phyloP scores from a whole-genome alignment of 1,284 basidiomycete genomes.

The Malassezia nana region DNA sequence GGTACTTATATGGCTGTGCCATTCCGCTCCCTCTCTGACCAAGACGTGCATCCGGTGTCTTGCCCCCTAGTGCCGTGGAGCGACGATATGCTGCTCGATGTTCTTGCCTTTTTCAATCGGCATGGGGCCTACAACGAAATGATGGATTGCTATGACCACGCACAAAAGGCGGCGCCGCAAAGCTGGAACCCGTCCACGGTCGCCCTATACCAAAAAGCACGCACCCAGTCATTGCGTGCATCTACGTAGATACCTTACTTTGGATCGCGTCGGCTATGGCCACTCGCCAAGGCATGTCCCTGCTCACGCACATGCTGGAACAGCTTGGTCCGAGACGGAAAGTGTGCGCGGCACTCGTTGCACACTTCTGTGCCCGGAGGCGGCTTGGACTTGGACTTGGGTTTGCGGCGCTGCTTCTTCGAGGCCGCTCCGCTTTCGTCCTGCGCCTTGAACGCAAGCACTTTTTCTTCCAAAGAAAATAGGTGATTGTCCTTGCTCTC shows the following conservation, averaged over 20 bases:
- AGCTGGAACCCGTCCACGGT: background rate
- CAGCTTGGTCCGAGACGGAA: slow-evolving; percentile 66
- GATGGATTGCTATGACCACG: slow-evolving; percentile 7
- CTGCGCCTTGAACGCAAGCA: slow-evolving; percentile 22
- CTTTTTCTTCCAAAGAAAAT: slow-evolving; percentile 59
- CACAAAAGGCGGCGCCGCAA: background rate
- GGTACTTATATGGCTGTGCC: slow-evolving; percentile 12
- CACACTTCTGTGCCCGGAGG: slow-evolving; percentile 52
- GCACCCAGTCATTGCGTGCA: background rate
- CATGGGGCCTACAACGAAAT: background rate
- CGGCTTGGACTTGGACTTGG: slow-evolving; percentile 11
- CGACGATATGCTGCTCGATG: slow-evolving; percentile 4
- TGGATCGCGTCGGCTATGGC: slow-evolving; percentile 58
- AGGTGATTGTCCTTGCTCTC: slow-evolving; percentile 67
- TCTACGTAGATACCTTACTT: slow-evolving; percentile 51
- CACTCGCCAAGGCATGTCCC: slow-evolving; percentile 60
- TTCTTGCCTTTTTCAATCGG: slow-evolving; percentile 7
- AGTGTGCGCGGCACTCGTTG: slow-evolving; percentile 61
- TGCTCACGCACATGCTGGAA: slow-evolving; percentile 65
- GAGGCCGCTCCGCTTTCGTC: slow-evolving; percentile 6
- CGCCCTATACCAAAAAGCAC: background rate
- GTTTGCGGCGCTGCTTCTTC: slow-evolving; percentile 17
- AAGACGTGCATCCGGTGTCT: background rate
- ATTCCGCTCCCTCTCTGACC: background rate
- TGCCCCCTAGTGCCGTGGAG: background rate